Base-by-base conservation (phyloP, 140 eudicot genomes). In the Senecio squalidus region DNA sequence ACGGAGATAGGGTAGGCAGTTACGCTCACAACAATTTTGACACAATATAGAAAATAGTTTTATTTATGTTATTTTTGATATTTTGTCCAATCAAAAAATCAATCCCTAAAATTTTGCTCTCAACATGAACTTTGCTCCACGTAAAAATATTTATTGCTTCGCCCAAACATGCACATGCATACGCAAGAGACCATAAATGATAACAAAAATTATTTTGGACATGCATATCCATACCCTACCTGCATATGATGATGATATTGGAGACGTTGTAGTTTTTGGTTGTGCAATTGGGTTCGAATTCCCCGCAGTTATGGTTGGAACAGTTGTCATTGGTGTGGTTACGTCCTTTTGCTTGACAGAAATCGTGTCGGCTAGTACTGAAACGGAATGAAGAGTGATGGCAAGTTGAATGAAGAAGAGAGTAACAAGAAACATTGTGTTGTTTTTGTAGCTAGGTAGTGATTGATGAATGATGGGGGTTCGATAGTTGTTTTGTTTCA, bases 281-380 rank as follows among this genome's bases (percentile, higher is more conserved):
- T 77, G 76, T 14, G 69, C 24, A 22, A 56, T 9, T 15, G 96
- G 96, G 73, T 58, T 58, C 0, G 84, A 51, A 47, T 55, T 62
- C 6, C 82, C 80, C 0, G 94, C 74, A 48, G 87, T 87, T 27
- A 81, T 58, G n/a, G 82, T 83, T 3, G 96, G 94, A 62, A 87
- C 75, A 1, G 96, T 88, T 68, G 96, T 84, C 63, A 88, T 55
- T 0, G 96, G 94, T 27, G 80, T 81, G 55, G 80, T 81, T 6
- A 88, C 75, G 29, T 84, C 96, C 75, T 18, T 73, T 69, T 75
- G 76, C 18, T 57, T 58, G 16, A 62, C 62, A 46, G 80, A 75
- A 43, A 76, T 65, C 3, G 21, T 39, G 56, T 22, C 55, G 47
- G 63, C 27, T 6, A 49, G 45, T n/a, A n/a, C n/a, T 46, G 58